These are phyloP conservation scores for Epichloe sp. DNA, from an alignment of 2,329 filamentous ascomycete species.

Conservation along the genomic window DNA sequence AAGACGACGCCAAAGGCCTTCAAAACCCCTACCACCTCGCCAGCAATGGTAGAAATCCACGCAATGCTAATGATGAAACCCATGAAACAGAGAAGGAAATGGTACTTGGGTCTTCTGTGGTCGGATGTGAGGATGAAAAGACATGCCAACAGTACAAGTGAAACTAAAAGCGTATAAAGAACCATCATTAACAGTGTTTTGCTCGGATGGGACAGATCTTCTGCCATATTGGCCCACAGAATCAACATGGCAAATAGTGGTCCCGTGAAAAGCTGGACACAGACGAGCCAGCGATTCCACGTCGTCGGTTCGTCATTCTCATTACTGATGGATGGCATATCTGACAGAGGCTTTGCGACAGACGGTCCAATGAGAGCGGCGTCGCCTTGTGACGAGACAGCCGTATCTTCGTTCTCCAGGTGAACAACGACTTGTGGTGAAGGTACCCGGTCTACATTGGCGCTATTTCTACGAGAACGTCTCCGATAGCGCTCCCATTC, in stretches of 20 bases:
- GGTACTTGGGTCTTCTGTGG: constrained; percentile 55
- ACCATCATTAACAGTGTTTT: constrained; percentile 41
- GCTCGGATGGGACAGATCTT: constrained; percentile 42
- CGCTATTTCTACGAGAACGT: constrained; percentile 24
- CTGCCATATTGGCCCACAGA: constrained; percentile 53
- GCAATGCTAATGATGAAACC: constrained; percentile 86
- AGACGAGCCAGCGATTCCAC: constrained; percentile 88
- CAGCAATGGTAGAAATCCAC: constrained; percentile 93
- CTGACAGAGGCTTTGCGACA: constrained; percentile 18
- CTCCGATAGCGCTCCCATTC: constrained; percentile 49
- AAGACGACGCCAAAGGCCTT: constrained; percentile 88
- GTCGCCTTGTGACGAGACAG: constrained; percentile 5
- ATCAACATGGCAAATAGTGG: constrained; percentile 72
- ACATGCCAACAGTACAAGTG: constrained; percentile 50
- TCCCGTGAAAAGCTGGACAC: constrained; percentile 73
- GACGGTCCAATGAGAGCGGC: not conserved
- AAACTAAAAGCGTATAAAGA: constrained; percentile 54
- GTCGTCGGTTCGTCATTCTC: constrained; percentile 32
- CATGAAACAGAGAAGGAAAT: constrained; percentile 70
- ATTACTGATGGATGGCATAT: constrained; percentile 19
- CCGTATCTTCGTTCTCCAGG: constrained; percentile 11
- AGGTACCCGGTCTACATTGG: constrained; percentile 2
- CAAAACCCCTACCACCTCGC: constrained; percentile 87
- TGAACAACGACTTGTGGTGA: constrained; percentile 5
- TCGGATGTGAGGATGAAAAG: constrained; percentile 58